Conservation (phyloP, 352 stramenopile genomes). For the Plasmopara muralis region DNA sequence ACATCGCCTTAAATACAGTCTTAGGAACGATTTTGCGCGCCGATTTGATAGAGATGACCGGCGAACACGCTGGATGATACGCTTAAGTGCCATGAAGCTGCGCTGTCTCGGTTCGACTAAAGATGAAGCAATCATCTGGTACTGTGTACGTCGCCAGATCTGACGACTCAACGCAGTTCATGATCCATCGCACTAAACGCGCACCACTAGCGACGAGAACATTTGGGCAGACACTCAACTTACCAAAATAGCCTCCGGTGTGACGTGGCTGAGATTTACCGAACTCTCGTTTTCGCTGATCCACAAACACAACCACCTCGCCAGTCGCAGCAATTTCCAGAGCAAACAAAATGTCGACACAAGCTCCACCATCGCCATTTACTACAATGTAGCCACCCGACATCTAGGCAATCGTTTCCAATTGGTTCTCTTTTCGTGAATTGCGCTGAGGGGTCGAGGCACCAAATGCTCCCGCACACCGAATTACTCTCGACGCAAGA, state of each 20-base stretch:
- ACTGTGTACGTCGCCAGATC: too few species aligned
- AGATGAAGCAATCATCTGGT: too few species aligned
- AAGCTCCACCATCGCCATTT: slow-evolving; percentile 19
- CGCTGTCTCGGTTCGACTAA: too few species aligned
- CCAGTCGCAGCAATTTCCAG: slow-evolving; percentile 18
- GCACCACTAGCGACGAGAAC: too few species aligned
- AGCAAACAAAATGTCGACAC: slow-evolving; percentile 32
- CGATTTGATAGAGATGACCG: slow-evolving; percentile 17
- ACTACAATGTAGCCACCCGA: slow-evolving; percentile 23
- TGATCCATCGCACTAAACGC: too few species aligned
- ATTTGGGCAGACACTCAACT: too few species aligned
- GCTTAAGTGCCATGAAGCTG: too few species aligned
- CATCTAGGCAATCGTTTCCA: slow-evolving; percentile 3
- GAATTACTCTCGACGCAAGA: slow-evolving; percentile 4
- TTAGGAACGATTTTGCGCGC: slow-evolving; percentile 21
- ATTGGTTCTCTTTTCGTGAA: background rate
- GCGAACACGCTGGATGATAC: slow-evolving; percentile 17
- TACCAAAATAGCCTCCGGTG: slow-evolving; percentile 1
- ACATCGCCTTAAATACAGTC: slow-evolving; percentile 6
- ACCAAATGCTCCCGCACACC: slow-evolving; percentile 1
- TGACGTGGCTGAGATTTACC: slow-evolving; percentile 10
- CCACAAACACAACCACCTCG: slow-evolving; percentile 10
- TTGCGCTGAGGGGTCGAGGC: slow-evolving; percentile 1
- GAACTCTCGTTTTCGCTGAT: slow-evolving; percentile 10
- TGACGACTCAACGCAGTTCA: too few species aligned